Evolutionary conservation across 768 basidiomycete genomes (phyloP).

Genomic region (Lactifluus piperatus): DNA sequence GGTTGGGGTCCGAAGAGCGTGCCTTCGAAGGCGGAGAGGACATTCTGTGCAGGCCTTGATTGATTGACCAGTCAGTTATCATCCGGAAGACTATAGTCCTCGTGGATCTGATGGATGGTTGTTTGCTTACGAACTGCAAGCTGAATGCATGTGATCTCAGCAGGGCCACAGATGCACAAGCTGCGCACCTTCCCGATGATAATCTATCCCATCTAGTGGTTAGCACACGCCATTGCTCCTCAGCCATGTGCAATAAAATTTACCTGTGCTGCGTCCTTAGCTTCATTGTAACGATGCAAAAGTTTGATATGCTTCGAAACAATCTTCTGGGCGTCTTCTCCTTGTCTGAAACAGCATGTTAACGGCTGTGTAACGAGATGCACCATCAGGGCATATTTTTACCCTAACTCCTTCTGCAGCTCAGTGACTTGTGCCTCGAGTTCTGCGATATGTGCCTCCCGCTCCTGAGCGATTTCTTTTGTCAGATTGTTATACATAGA

Average conservation of each 20-base stretch:
- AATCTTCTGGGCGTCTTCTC: conserved; percentile 43
- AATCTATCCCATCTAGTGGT: conserved; percentile 35
- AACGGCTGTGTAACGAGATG: background rate
- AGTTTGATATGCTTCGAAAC: conserved; percentile 58
- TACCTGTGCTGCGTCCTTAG: conserved; percentile 74
- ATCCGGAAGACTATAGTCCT: conserved; percentile 54
- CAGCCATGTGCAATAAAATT: background rate
- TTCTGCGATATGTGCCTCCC: conserved; percentile 12
- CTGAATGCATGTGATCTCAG: conserved; percentile 31
- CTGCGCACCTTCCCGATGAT: conserved; percentile 60
- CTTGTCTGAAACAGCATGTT: conserved; percentile 22
- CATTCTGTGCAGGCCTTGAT: background rate
- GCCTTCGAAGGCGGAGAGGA: too few relatives aligned
- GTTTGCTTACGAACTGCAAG: conserved; percentile 62
- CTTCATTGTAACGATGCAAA: conserved; percentile 67
- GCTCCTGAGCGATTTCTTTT: background rate
- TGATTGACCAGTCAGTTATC: conserved; percentile 37
- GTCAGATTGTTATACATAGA: background rate
- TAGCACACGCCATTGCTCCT: background rate
- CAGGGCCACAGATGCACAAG: background rate
- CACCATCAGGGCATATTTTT: background rate
- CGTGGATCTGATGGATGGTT: conserved; percentile 66
- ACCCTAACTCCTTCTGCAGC: conserved; percentile 16
- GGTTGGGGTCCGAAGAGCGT: too few relatives aligned
- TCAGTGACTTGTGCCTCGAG: conserved; percentile 13